Conservation (phyloP, 1,284 basidiomycete genomes). For the Laetiporus sulphureus region DNA sequence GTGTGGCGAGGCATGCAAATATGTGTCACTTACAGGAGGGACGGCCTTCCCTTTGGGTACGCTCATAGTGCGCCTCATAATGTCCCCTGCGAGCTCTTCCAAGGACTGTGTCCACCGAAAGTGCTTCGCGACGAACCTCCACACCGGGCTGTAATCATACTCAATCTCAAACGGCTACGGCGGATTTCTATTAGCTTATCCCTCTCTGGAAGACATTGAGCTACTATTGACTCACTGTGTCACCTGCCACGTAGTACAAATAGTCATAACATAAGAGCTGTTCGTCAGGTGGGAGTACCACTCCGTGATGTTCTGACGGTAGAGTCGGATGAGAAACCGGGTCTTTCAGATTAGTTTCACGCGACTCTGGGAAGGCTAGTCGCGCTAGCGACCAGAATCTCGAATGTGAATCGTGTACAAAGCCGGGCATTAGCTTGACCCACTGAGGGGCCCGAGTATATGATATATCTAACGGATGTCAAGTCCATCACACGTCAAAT, state of each 20-base stretch:
- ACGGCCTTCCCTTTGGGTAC: constrained; percentile 17
- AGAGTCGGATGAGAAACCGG: constrained; percentile 21
- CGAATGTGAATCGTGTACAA: constrained; percentile 31
- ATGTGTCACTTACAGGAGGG: constrained; percentile 15
- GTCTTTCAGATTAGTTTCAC: constrained; percentile 15
- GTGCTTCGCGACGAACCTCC: constrained; percentile 38
- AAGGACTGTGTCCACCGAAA: constrained; percentile 31
- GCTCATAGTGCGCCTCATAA: constrained; percentile 20
- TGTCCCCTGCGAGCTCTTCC: constrained; percentile 19
- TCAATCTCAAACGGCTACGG: constrained; percentile 22
- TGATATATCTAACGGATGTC: constrained; percentile 36
- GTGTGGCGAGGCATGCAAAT: background rate
- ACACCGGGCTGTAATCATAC: constrained; percentile 32
- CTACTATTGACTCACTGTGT: constrained; percentile 31
- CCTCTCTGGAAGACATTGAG: too few relatives aligned
- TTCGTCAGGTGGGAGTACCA: constrained; percentile 36
- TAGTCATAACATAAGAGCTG: constrained; percentile 47
- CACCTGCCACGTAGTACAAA: constrained; percentile 39
- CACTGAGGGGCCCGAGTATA: constrained; percentile 37
- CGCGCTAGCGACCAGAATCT: constrained; percentile 35
- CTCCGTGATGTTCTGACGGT: constrained; percentile 22
- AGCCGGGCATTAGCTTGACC: constrained; percentile 30
- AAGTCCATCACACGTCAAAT: too few relatives aligned
- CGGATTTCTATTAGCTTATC: too few relatives aligned
- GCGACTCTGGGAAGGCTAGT: constrained; percentile 32